Evolutionary conservation across 768 basidiomycete genomes (phyloP).

Genomic region (Imleria badia): DNA sequence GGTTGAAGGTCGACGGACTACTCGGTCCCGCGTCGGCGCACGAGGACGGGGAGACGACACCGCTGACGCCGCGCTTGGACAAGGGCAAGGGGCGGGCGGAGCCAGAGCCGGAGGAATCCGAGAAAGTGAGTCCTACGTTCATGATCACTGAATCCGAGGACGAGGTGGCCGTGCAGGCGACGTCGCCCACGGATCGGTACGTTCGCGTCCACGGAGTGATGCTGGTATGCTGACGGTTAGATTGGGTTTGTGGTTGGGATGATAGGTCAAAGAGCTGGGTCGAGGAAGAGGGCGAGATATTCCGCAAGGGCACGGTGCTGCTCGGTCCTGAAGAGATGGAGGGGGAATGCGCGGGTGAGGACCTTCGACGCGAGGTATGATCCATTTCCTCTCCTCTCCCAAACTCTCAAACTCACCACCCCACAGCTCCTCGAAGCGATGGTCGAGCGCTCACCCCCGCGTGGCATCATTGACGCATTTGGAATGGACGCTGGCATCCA

Average conservation of each 20-base stretch:
- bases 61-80: constrained; percentile 64
- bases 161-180: constrained; percentile 32
- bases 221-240: no score
- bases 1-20: constrained; percentile 36
- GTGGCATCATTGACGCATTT: constrained; percentile 65
- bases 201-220: no score
- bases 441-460: constrained; percentile 82
- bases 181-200: constrained; percentile 50
- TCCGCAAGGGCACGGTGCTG: constrained; percentile 83
- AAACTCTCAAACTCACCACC: neutral
- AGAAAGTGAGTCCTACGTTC: constrained; percentile 72
- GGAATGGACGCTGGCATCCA: constrained; percentile 37
- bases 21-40: constrained; percentile 25
- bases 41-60: constrained; percentile 30
- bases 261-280: constrained; percentile 81
- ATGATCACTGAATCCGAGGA: constrained; percentile 52
- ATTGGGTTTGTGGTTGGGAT: no score
- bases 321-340: constrained; percentile 87
- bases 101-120: constrained; percentile 63
- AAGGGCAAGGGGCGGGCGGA: constrained; percentile 78
- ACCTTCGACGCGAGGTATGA: constrained; percentile 76
- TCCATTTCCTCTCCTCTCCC: neutral
- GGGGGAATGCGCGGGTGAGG: constrained; percentile 85
- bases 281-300: constrained; percentile 95
- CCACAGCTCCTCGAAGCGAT: constrained; percentile 79